Evolutionary conservation across 371 early-diverging fungal species (phyloP), one percentile per base, ranked within the genome.

Genomic region (Zychaea mexicana): DNA sequence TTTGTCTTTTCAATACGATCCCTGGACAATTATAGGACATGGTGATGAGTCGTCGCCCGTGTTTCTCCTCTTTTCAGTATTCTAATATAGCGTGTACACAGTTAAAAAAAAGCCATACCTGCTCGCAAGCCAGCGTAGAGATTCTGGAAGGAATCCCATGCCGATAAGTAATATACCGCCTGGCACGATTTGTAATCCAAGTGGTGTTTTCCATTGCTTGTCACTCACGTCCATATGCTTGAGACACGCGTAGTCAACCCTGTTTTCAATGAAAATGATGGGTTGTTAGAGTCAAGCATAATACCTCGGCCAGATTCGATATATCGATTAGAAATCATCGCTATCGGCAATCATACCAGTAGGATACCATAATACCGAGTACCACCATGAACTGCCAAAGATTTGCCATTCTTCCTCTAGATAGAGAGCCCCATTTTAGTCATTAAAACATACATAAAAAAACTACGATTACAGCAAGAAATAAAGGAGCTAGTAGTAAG

Each of bases 91-190:
- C n/a, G n/a, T n/a, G n/a, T n/a, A n/a, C n/a, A n/a, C n/a, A n/a
- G n/a, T n/a, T n/a, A n/a, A n/a, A n/a, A n/a, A n/a, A n/a, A n/a
- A n/a, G n/a, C n/a, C n/a, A n/a, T 67, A 67, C 67, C 61, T 80
- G 66, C 71, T 62, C 26, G 82, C 82, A 31, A 89, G 75, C 87
- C 87, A 90, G 71, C 91, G 85, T 28, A 89, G 80, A 22, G 87
- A 86, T 57, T 78, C 79, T 13, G 89, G 90, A 54, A 86, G 78
- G 63, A 87, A 81, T 36, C 69, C 49, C 74, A 85, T 81, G 56
- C 84, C 73, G 46, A 81, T 12, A 12, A 79, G 57, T 19, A 90
- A 65, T 32, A 87, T 64, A 19, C 65, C 70, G 42, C 85, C 86
- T 52, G 89, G 89, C 46, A 82, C 71, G 27, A 85, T 66, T 62